Base-by-base conservation (phyloP, 306 rosid genomes). In the Delonix regia region DNA sequence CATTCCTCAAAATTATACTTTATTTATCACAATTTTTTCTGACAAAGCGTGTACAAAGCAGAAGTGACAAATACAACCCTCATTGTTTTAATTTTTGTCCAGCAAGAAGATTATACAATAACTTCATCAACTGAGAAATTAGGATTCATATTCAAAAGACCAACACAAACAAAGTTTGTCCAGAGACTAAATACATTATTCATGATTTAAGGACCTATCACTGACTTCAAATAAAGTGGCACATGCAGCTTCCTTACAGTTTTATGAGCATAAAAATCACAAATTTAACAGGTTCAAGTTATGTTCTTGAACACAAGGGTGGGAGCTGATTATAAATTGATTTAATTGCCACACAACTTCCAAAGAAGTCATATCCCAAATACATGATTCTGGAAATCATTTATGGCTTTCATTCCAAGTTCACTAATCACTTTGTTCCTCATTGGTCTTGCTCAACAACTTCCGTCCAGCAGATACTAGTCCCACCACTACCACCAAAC, bases 401-500 rank as follows among this genome's bases (percentile, higher is more conserved):
- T 73, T 51, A 7, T 30, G 7, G n/a, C 28, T 73, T 30, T 72
- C 63, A 49, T 61, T 63, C 25, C 5, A 67, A 67, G 66, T 34
- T 42, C 55, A 60, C 61, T 62, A 28, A 13, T 45, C 11, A 6
- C 48, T 67, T 24, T 39, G 34, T 8, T 71, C 55, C 28, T 73
- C 30, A 49, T 36, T 16, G 78, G n/a, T 62, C 25, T 61, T 63
- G 33, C 22, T 78, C 27, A 61, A 62, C 66, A 80, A 34, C 42
- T 72, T 49, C 39, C 28, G 13, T 61, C 38, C 28, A 79, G 16
- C 47, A 42, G 2, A 42, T 42, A 13, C 47, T 10, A 8, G 5
- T 42, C 47, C 5, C 14, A 42, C 47, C 47, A 42, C 47, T 42
- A 42, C 4, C 47, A 42, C 47, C 47, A 10, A 5, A 42, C 47